Percentiles rank a stretch among this genome's conserved stretches.
Conservation (phyloP, 306 rosid genomes). For the Lablab purpureus region DNA sequence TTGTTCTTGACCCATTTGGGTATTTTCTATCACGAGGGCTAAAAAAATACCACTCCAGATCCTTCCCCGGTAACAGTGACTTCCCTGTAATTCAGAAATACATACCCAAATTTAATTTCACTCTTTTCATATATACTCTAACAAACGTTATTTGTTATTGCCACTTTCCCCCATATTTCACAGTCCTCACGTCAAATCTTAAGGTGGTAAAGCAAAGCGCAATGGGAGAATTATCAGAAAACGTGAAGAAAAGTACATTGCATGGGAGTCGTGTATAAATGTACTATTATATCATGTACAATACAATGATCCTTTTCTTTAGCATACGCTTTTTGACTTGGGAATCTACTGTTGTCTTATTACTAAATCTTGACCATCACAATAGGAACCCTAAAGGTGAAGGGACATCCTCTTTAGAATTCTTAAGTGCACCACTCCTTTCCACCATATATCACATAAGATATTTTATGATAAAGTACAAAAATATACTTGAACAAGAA, state of each 20-base stretch:
- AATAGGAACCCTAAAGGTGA: constrained; percentile 57
- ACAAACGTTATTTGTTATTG: not conserved
- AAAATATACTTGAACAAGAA: constrained; percentile 57
- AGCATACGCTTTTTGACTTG: constrained; percentile 61
- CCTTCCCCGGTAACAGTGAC: constrained; percentile 90
- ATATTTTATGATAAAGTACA: constrained; percentile 46
- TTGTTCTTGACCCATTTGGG: constrained; percentile 95
- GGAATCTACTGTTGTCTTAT: constrained; percentile 52
- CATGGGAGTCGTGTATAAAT: constrained; percentile 40
- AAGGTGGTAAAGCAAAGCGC: constrained; percentile 15
- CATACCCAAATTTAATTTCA: not conserved
- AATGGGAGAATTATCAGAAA: not conserved
- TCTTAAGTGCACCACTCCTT: constrained; percentile 45
- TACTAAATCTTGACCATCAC: constrained; percentile 53
- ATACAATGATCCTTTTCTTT: constrained; percentile 52
- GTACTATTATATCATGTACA: constrained; percentile 32
- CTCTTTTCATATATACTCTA: not conserved
- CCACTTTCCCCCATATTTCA: not conserved
- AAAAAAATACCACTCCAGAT: constrained; percentile 96
- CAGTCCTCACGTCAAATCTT: not conserved
- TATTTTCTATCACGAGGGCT: constrained; percentile 91
- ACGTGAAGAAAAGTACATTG: constrained; percentile 32
- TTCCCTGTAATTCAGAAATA: constrained; percentile 61
- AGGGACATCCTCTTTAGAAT: constrained; percentile 49
- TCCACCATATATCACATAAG: constrained; percentile 30